Evolutionary conservation across 139 green algal genomes (phyloP), one percentile per base, ranked within the genome.

Genomic region (Coelastrella sp.): DNA sequence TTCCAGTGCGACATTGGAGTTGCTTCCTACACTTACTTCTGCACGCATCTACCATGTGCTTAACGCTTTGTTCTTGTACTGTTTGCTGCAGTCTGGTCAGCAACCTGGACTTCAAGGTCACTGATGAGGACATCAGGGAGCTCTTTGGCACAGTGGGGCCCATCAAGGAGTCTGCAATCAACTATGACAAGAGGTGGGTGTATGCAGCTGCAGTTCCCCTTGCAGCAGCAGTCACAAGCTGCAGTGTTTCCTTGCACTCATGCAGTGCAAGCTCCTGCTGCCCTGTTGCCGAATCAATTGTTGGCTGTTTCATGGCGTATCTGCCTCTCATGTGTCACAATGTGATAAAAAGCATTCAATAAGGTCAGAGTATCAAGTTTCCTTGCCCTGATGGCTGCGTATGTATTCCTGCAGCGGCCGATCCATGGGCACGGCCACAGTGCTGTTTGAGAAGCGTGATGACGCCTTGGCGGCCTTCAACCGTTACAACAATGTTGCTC

Each of bases 71-170:
- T 66, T 27, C 19, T n/a, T 66, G 57, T 19, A 30, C 57, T 32
- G 57, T n/a, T 66, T 66, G n/a, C 19, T 66, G 79, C 89, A 92
- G 89, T 63, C 81, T 90, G 51, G 88, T 94, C 34, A 90, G 87
- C 32, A 94, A 94, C 82, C 69, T 94, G 50, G 83, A 93, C 76
- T 87, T 66, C 51, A 87, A 91, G 48, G 91, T 94, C n/a, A 87
- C 84, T 4, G 89, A 91, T 7, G 80, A 88, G 0, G 91, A 94
- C 89, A 87, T 94, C 72, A 88, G 86, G 83, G 91, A 94, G 86
- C 86, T 94, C 57, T 94, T 94, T 68, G 69, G 71, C 32, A 82
- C 81, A 6, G 82, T 76, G 17, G 91, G 91, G 50, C 9, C 41
- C 13, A 67, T 94, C 63, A 88, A 91, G 62, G 78, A 81, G 37